phyloP scores from a whole-genome alignment of 441 rosid genomes.

The Cnidoscolus chayamansa region DNA sequence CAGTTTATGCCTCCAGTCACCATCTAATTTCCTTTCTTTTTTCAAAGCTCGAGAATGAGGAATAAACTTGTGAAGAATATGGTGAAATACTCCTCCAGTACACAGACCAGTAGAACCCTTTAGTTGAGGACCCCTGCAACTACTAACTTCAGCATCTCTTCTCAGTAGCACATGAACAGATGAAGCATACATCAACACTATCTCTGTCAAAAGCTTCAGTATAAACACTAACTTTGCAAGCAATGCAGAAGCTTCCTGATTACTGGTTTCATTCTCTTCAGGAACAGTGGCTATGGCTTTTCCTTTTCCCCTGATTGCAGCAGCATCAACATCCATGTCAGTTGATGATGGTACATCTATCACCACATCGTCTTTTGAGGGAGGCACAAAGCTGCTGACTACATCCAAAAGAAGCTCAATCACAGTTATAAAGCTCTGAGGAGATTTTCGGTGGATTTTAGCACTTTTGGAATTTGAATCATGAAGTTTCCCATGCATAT shows the following conservation, averaged over 20 bases:
- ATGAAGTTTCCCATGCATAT: slow-evolving; percentile 41
- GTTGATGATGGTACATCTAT: slow-evolving; percentile 44
- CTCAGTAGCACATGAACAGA: slow-evolving; percentile 77
- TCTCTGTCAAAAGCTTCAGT: slow-evolving; percentile 88
- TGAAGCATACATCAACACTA: slow-evolving; percentile 75
- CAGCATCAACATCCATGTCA: slow-evolving; percentile 89
- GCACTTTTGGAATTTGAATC: slow-evolving; percentile 64
- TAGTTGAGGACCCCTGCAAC: slow-evolving; percentile 54
- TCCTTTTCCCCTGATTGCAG: slow-evolving; percentile 79
- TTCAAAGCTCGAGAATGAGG: slow-evolving; percentile 58
- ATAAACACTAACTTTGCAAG: slow-evolving; percentile 83
- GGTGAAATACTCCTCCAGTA: slow-evolving; percentile 70
- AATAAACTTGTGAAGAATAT: slow-evolving; percentile 73
- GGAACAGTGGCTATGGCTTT: slow-evolving; percentile 69
- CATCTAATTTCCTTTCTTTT: slow-evolving; percentile 76
- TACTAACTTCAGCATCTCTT: slow-evolving; percentile 69
- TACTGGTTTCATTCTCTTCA: slow-evolving; percentile 49
- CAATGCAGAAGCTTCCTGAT: slow-evolving; percentile 64
- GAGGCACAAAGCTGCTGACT: slow-evolving; percentile 60
- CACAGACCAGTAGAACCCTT: slow-evolving; percentile 43
- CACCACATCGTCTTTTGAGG: slow-evolving; percentile 49
- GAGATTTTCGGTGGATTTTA: slow-evolving; percentile 72
- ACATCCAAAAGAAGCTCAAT: slow-evolving; percentile 89
- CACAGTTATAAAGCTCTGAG: slow-evolving; percentile 73
- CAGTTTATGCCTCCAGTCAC: slow-evolving; percentile 87